Conservation (phyloP, 2,329 filamentous ascomycete species). For the Trichoderma koningii region DNA sequence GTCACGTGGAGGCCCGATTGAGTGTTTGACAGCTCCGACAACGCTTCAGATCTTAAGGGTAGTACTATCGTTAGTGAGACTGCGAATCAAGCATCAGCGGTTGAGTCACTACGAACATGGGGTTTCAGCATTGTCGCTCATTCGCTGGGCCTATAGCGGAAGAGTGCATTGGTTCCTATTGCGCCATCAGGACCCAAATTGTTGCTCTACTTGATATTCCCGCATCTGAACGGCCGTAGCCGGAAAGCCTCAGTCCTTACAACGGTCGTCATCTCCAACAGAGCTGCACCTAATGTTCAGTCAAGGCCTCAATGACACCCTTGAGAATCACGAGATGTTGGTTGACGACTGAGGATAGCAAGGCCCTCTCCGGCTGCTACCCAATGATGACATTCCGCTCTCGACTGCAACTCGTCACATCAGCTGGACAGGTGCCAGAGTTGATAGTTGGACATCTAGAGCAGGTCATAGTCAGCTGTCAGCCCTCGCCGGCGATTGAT, state of each 20-base stretch:
- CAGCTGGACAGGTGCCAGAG: background rate
- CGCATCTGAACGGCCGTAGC: background rate
- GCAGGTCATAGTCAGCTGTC: background rate
- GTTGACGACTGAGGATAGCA: too few relatives aligned
- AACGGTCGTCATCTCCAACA: too few relatives aligned
- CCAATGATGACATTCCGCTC: background rate
- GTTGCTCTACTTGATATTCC: background rate
- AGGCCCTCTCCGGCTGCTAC: background rate
- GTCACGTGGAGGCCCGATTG: background rate
- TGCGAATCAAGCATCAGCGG: too few relatives aligned
- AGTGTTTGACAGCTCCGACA: slow-evolving; percentile 11
- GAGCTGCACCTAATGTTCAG: too few relatives aligned
- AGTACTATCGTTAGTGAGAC: background rate
- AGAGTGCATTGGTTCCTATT: too few relatives aligned
- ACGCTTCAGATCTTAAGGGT: background rate
- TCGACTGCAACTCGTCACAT: background rate
- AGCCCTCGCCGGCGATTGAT: slow-evolving; percentile 5
- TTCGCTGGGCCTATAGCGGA: too few relatives aligned
- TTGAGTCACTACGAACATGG: too few relatives aligned
- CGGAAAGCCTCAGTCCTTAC: too few relatives aligned
- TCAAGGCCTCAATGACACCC: too few relatives aligned
- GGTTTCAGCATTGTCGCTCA: too few relatives aligned
- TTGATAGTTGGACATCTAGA: too few relatives aligned
- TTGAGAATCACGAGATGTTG: too few relatives aligned
- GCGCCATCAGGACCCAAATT: background rate